Evolutionary conservation across 176 grass and related monocot genomes (phyloP).

Genomic region (Carex kokanica): DNA sequence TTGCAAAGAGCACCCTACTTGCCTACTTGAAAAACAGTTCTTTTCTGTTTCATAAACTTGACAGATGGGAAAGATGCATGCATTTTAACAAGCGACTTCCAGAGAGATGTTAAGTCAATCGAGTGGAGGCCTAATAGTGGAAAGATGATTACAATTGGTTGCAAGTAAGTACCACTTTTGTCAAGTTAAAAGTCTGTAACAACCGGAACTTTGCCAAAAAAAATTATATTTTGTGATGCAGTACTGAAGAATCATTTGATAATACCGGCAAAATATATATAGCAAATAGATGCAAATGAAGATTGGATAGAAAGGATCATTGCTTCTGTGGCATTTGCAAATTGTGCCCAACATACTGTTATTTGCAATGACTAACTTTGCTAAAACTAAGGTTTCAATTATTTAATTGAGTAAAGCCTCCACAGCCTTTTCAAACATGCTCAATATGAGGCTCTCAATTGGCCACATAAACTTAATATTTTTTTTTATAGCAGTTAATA

Average conservation of each 20-base stretch:
- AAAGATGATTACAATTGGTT: slow-evolving; percentile 84
- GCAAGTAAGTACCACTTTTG: slow-evolving; percentile 51
- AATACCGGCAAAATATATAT: not conserved
- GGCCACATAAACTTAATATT: not conserved
- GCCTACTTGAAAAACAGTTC: not conserved
- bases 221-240: not conserved
- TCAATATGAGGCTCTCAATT: not conserved
- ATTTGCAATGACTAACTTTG: not conserved
- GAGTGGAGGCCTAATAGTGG: slow-evolving; percentile 95
- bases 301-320: not conserved
- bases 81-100: slow-evolving; percentile 67
- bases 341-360: not conserved
- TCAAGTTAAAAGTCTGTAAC: not conserved
- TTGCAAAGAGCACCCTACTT: not conserved
- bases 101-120: slow-evolving; percentile 65
- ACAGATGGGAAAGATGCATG: slow-evolving; percentile 83
- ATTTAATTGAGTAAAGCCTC: not conserved
- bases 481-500: not conserved
- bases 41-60: slow-evolving; percentile 1
- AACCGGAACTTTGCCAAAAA: not conserved
- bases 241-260: not conserved
- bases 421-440: not conserved
- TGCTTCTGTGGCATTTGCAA: slow-evolving; percentile 7
- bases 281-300: not conserved
- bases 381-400: not conserved